These are phyloP conservation scores for Sambucus nigra DNA, from an alignment of 129 eudicot species.

Conservation along the genomic window DNA sequence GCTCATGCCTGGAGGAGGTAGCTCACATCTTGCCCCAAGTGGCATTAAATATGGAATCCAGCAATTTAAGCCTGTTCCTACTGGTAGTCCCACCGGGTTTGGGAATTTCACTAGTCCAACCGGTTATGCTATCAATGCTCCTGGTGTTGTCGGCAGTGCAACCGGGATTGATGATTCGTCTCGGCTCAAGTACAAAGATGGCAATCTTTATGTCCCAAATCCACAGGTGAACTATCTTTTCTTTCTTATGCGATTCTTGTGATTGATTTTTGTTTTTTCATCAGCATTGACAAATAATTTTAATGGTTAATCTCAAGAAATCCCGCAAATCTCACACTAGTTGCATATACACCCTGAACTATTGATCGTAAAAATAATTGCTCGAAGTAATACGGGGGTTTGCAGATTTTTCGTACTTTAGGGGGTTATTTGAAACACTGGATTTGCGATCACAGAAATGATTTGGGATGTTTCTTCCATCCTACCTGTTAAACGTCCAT, in stretches of 20 bases:
- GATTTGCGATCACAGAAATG: too few relatives aligned
- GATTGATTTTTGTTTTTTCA: too few relatives aligned
- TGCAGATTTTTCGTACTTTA: too few relatives aligned
- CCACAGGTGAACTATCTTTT: constrained; percentile 50
- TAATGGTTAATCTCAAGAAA: too few relatives aligned
- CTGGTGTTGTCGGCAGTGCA: constrained; percentile 67
- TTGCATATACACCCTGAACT: too few relatives aligned
- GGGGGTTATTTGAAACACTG: too few relatives aligned
- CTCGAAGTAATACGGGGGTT: too few relatives aligned
- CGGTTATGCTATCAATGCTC: constrained; percentile 75
- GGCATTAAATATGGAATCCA: constrained; percentile 72
- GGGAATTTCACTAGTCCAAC: constrained; percentile 65
- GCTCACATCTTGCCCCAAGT: constrained; percentile 53
- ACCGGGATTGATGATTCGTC: constrained; percentile 68
- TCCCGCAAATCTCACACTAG: too few relatives aligned
- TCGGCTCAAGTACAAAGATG: constrained; percentile 83
- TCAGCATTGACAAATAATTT: too few relatives aligned
- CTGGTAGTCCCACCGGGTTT: constrained; percentile 74
- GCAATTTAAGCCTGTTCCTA: constrained; percentile 69
- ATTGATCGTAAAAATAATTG: too few relatives aligned
- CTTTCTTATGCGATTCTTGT: neutral
- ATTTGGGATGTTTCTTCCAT: too few relatives aligned
- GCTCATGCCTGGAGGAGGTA: constrained; percentile 84
- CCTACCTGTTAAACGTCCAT: too few relatives aligned
- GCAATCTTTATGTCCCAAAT: constrained; percentile 67